A percentile compares a stretch with the other conserved stretches of the same genome.
Conservation (phyloP, 768 basidiomycete genomes). For the Tephrocybe sp. region DNA sequence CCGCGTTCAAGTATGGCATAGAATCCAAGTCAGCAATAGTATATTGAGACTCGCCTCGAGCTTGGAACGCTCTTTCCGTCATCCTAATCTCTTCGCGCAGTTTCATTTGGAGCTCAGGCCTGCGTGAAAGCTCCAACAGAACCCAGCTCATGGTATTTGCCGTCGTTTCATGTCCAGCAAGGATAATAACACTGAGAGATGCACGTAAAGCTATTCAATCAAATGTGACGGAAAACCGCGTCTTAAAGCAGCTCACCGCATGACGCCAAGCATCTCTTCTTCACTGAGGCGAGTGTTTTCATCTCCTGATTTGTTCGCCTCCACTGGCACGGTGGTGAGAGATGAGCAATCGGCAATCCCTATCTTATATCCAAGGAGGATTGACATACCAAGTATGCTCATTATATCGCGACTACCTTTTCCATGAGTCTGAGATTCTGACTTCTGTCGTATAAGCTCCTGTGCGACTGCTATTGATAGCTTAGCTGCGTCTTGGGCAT, state of each 20-base stretch:
- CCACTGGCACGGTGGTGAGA: slow-evolving; percentile 30
- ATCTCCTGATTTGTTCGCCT: slow-evolving; percentile 51
- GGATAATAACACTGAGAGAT: slow-evolving; percentile 39
- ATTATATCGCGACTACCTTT: slow-evolving; percentile 32
- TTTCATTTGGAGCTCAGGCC: slow-evolving; percentile 53
- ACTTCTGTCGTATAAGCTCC: slow-evolving; percentile 33
- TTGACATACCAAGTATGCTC: slow-evolving; percentile 37
- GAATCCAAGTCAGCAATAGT: slow-evolving; percentile 41
- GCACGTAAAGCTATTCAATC: too few relatives aligned
- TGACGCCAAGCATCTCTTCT: slow-evolving; percentile 48
- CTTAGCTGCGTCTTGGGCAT: slow-evolving; percentile 27
- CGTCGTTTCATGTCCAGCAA: slow-evolving; percentile 61
- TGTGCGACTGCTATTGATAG: slow-evolving; percentile 31
- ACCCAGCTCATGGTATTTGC: slow-evolving; percentile 58
- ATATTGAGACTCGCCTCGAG: slow-evolving; percentile 35
- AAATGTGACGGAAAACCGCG: slow-evolving; percentile 26
- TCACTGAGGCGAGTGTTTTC: slow-evolving; percentile 39
- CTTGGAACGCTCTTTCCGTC: slow-evolving; percentile 29
- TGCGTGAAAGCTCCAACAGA: slow-evolving; percentile 56
- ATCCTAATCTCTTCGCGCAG: slow-evolving; percentile 60
- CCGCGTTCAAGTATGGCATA: slow-evolving; percentile 45
- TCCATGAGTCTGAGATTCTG: slow-evolving; percentile 28
- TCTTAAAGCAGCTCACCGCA: slow-evolving; percentile 44
- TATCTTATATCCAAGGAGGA: too few relatives aligned
- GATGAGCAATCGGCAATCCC: neutral